phyloP scores from a whole-genome alignment of 306 rosid species.

The Quercus wislizeni region DNA sequence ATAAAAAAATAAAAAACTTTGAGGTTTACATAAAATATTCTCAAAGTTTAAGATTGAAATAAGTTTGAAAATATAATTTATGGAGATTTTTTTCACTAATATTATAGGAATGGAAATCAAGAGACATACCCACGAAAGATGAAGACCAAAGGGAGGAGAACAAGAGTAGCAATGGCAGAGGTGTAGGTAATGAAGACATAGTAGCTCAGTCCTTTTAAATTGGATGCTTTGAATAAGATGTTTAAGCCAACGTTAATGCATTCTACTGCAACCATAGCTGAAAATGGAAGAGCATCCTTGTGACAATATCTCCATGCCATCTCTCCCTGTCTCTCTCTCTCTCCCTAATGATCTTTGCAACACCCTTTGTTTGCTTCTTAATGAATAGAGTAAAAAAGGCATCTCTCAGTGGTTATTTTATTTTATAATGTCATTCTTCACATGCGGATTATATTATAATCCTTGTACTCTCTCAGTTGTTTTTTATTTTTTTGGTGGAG shows the following conservation, averaged over 20 bases:
- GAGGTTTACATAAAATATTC: no score
- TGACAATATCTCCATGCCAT: constrained; percentile 21
- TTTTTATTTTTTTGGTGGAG: no score
- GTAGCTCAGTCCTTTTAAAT: constrained; percentile 42
- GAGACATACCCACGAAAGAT: constrained; percentile 38
- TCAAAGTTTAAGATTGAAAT: no score
- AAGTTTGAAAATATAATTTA: no score
- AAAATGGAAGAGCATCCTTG: constrained; percentile 45
- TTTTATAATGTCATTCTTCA: no score
- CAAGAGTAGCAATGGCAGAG: constrained; percentile 32
- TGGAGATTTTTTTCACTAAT: no score
- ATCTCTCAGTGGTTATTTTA: no score
- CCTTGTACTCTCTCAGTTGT: no score
- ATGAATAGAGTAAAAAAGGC: no score
- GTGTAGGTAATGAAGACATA: constrained; percentile 52
- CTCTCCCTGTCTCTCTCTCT: constrained; percentile 14
- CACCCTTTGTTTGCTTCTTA: not conserved
- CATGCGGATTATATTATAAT: no score
- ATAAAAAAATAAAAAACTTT: no score
- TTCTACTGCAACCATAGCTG: constrained; percentile 45
- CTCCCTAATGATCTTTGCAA: not conserved
- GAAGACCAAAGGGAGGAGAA: constrained; percentile 47
- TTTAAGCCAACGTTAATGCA: constrained; percentile 44
- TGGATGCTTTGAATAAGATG: constrained; percentile 55
- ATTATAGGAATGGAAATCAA: no score